Percentiles rank a stretch among this genome's conserved stretches.
Conservation (phyloP, 208 protist genomes). For the Leishmania lainsoni region DNA sequence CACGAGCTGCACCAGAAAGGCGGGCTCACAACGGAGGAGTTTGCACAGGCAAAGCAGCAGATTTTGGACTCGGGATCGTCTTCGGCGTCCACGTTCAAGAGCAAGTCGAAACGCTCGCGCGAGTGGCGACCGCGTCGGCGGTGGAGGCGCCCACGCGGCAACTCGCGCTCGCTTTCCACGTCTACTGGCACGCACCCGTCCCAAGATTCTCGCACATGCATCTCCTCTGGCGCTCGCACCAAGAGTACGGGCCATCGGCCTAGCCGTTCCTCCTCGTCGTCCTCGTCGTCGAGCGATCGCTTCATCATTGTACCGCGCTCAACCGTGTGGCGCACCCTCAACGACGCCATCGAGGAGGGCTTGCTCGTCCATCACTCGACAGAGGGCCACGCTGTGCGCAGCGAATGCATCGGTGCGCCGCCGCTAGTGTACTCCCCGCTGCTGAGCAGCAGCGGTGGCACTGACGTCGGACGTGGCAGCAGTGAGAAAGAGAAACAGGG, state of each 20-base stretch:
- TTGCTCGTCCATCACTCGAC: conserved; percentile 13
- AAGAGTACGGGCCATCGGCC: conserved; percentile 14
- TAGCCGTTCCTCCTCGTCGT: conserved; percentile 28
- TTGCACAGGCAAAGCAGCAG: conserved; percentile 76
- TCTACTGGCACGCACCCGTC: not conserved
- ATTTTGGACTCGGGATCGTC: conserved; percentile 46
- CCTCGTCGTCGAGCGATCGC: conserved; percentile 32
- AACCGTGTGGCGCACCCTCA: conserved; percentile 69
- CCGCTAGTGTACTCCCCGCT: conserved; percentile 18
- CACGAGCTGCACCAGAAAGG: conserved; percentile 71
- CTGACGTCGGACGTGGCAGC: not conserved
- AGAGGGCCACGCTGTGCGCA: not conserved
- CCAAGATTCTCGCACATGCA: not conserved
- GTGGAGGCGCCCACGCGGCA: not conserved
- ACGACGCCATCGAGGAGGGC: conserved; percentile 29
- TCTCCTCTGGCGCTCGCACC: conserved; percentile 6
- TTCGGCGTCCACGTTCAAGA: conserved; percentile 8
- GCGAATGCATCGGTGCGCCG: not conserved
- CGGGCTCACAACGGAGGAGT: conserved; percentile 74
- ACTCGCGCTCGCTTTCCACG: not conserved
- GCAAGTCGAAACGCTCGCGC: conserved; percentile 12
- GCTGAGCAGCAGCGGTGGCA: conserved; percentile 2
- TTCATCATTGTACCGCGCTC: conserved; percentile 76
- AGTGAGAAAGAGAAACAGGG: not conserved
- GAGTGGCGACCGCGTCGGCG: not conserved